A percentile compares a stretch with the other conserved stretches of the same genome.
Conservation (phyloP, 129 eudicot species). For the Flaveria sonorensis region DNA sequence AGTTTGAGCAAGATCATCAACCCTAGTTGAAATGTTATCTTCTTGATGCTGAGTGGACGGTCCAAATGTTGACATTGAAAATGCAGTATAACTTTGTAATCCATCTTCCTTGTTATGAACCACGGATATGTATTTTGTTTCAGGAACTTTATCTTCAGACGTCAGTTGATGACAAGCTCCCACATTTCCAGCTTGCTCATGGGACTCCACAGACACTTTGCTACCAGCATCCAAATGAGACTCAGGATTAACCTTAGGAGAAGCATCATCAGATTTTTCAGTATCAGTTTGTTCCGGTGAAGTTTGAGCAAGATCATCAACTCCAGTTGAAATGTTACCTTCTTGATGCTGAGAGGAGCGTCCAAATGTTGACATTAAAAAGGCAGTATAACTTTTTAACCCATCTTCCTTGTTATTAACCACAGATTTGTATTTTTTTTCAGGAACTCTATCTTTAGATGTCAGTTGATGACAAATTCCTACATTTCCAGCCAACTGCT, state of each 20-base stretch:
- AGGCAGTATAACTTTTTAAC: slow-evolving; percentile 13
- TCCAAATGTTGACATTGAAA: slow-evolving; percentile 22
- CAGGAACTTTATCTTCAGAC: slow-evolving; percentile 12
- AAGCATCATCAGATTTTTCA: slow-evolving; percentile 19
- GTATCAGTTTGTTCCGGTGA: slow-evolving; percentile 27
- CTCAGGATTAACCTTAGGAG: slow-evolving; percentile 9
- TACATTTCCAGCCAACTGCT: slow-evolving; percentile 21
- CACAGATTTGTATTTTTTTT: slow-evolving; percentile 22
- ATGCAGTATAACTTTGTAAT: slow-evolving; percentile 15
- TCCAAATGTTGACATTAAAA: slow-evolving; percentile 22
- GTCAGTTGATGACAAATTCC: slow-evolving; percentile 19
- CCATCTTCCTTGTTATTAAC: slow-evolving; percentile 22
- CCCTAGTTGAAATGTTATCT: slow-evolving; percentile 16
- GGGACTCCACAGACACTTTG: slow-evolving; percentile 20
- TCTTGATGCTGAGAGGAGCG: slow-evolving; percentile 15
- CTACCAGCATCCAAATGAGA: slow-evolving; percentile 22
- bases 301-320: slow-evolving; percentile 38
- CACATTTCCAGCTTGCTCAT: slow-evolving; percentile 3
- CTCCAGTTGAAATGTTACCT: slow-evolving; percentile 15
- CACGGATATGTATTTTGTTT: slow-evolving; percentile 21
- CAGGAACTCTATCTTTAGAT: slow-evolving; percentile 10
- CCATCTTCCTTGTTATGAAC: slow-evolving; percentile 22
- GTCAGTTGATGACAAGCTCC: slow-evolving; percentile 18
- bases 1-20: slow-evolving; percentile 38
- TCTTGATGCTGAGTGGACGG: slow-evolving; percentile 15